A percentile compares a stretch with the other conserved stretches of the same genome.
phyloP scores from a whole-genome alignment of 768 basidiomycete species.

The Trametes punicea region DNA sequence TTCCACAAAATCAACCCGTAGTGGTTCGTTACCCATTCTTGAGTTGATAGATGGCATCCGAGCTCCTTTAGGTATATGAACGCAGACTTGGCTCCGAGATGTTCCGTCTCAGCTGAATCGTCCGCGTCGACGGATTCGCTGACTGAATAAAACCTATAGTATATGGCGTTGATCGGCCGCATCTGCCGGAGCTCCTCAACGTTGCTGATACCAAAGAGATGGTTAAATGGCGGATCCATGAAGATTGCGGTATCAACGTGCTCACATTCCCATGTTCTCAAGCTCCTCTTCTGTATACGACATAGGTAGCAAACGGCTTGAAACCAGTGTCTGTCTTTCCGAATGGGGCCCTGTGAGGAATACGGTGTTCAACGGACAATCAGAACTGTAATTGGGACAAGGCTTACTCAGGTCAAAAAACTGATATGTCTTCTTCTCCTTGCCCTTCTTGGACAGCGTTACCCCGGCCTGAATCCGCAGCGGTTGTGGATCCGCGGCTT shows the following conservation, averaged over 20 bases:
- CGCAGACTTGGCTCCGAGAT: slow-evolving; percentile 52
- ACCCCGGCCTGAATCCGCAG: neutral
- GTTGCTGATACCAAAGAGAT: slow-evolving; percentile 38
- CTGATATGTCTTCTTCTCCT: slow-evolving; percentile 18
- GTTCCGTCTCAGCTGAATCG: slow-evolving; percentile 11
- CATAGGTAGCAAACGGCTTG: slow-evolving; percentile 22
- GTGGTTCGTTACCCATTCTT: slow-evolving; percentile 88
- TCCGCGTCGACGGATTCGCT: neutral
- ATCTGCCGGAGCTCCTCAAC: slow-evolving; percentile 50
- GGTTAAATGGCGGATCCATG: neutral
- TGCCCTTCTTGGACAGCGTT: slow-evolving; percentile 12
- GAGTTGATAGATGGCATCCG: slow-evolving; percentile 68
- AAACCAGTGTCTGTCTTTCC: slow-evolving; percentile 18
- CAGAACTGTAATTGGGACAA: neutral
- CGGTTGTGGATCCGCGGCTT: neutral
- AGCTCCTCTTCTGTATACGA: slow-evolving; percentile 21
- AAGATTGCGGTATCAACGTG: neutral
- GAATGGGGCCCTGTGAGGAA: slow-evolving; percentile 10
- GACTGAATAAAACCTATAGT: slow-evolving; percentile 54
- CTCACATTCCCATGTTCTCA: slow-evolving; percentile 26
- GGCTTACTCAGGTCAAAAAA: slow-evolving; percentile 24
- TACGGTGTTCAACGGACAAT: neutral
- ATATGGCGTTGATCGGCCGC: slow-evolving; percentile 50
- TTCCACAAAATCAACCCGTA: slow-evolving; percentile 95
- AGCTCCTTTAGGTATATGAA: slow-evolving; percentile 48